Evolutionary conservation across 2,329 filamentous ascomycete species (phyloP).

Genomic region (Diplodia intermedia): DNA sequence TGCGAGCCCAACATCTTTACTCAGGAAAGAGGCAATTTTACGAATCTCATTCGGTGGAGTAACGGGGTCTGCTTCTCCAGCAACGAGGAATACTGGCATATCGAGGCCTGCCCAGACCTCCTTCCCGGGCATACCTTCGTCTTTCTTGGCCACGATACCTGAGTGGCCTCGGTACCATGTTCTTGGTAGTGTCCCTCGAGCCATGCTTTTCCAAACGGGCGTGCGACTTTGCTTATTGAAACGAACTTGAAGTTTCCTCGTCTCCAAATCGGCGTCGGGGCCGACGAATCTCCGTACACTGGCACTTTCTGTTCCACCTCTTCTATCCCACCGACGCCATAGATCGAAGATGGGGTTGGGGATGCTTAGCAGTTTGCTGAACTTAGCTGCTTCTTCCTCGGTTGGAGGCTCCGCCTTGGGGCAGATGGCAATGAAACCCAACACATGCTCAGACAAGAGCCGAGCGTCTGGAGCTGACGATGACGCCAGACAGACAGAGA

Average conservation of each 20-base stretch:
- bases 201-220: conserved; percentile 82
- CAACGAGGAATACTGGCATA: conserved; percentile 79
- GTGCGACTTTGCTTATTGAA: conserved; percentile 87
- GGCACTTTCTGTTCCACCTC: conserved; percentile 76
- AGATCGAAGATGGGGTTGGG: conserved; percentile 77
- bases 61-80: conserved; percentile 76
- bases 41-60: conserved; percentile 75
- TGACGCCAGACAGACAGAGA: conserved; percentile 75
- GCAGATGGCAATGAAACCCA: conserved; percentile 81
- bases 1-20: conserved; percentile 41
- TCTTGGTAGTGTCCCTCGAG: conserved; percentile 70
- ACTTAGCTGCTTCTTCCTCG: conserved; percentile 58
- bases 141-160: conserved; percentile 40
- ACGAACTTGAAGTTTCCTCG: conserved; percentile 70
- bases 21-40: conserved; percentile 64
- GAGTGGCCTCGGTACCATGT: conserved; percentile 48
- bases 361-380: conserved; percentile 68
- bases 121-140: conserved; percentile 71
- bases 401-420: conserved; percentile 72
- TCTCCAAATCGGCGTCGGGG: conserved; percentile 67
- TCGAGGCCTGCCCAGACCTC: conserved; percentile 75
- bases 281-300: conserved; percentile 84
- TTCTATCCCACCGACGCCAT: conserved; percentile 77
- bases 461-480: conserved; percentile 60
- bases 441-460: conserved; percentile 67